Evolutionary conservation across 805 yeast species (phyloP).

Genomic region (Candida schatavii): DNA sequence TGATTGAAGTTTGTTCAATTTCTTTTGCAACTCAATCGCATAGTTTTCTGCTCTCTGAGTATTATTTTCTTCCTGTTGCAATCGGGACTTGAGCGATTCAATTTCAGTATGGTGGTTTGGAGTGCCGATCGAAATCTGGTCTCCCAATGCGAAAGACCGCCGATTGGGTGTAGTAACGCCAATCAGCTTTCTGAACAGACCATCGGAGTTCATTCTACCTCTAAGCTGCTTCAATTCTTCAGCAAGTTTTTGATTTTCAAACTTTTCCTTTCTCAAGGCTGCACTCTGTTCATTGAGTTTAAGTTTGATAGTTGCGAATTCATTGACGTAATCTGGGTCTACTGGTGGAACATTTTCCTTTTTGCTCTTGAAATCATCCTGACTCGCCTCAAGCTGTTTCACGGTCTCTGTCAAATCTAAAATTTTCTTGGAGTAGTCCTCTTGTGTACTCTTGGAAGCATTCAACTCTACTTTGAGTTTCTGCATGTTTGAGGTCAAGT

Average conservation of each 20-base stretch:
- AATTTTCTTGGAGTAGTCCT: constrained; percentile 27
- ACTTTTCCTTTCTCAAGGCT: constrained; percentile 44
- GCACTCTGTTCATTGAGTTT: constrained; percentile 54
- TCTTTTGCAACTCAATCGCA: constrained; percentile 43
- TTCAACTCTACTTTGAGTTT: constrained; percentile 23
- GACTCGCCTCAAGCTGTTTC: constrained; percentile 15
- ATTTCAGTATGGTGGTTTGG: constrained; percentile 29
- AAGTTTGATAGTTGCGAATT: constrained; percentile 47
- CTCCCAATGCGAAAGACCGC: constrained; percentile 35
- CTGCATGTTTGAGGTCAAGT: constrained; percentile 3
- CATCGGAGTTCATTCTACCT: constrained; percentile 62
- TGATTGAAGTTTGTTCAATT: constrained; percentile 39
- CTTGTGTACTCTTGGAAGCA: constrained; percentile 17
- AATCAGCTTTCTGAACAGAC: constrained; percentile 49
- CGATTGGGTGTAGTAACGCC: constrained; percentile 23
- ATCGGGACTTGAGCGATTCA: constrained; percentile 44
- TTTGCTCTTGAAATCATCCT: constrained; percentile 18
- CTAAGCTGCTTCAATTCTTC: constrained; percentile 61
- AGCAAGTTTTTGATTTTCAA: constrained; percentile 43
- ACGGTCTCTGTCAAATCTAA: constrained; percentile 22
- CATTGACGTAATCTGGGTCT: constrained; percentile 35
- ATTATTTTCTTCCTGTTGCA: constrained; percentile 52
- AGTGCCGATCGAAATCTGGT: constrained; percentile 15
- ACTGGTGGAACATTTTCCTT: constrained; percentile 38
- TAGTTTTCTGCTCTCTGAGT: constrained; percentile 50